Evolutionary conservation across 495 filamentous ascomycete genomes (phyloP), one percentile per base, ranked within the genome.

Genomic region (Aspergillus heteromorphus): DNA sequence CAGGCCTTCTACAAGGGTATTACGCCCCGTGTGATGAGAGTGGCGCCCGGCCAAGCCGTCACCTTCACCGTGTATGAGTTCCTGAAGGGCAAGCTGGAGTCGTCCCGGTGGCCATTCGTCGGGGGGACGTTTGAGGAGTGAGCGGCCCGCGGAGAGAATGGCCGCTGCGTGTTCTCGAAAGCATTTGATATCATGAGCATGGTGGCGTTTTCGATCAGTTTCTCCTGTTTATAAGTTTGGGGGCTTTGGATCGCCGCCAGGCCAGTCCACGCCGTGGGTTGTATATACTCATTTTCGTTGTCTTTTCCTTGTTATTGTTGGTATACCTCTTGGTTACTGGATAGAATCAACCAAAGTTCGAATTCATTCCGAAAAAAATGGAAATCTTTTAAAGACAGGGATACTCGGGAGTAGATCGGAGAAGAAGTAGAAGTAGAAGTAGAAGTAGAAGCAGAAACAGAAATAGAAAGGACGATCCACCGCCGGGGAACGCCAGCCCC

Each of bases 1-100:
- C 83, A 87, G 45, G 92, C 92, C 10, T 99, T 99, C 77, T 99
- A 97, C 78, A 97, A 96, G 82, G 93, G 93, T 57, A 97, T 99
- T 71, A 99, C 93, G 49, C 93, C 93, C 8, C 81, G 93, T 55
- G 87, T 98, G 57, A 97, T 97, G 92, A 82, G 93, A 61, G 93
- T 99, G 29, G 93, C 93, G 27, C 93, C 93, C 13, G 93, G 93
- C 48, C 93, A 99, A 76, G 95, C 95, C 21, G 93, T 99, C 25
- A 98, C 93, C 0, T 99, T 97, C 66, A 96, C 91, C 42, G 91
- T 97, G 58, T 97, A 97, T 71, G 93, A 97, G 72, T 95, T 75
- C 67, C 72, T 97, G 54, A 95, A 91, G 77, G 83, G 84, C 17
- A 85, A 87, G 71, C 68, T 97, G 54, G 92, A 97, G 74, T 79